Percentiles rank a stretch among this genome's conserved stretches.
Conservation (phyloP, 1,139 yeast genomes). For the Yamadazyma blattariae region DNA sequence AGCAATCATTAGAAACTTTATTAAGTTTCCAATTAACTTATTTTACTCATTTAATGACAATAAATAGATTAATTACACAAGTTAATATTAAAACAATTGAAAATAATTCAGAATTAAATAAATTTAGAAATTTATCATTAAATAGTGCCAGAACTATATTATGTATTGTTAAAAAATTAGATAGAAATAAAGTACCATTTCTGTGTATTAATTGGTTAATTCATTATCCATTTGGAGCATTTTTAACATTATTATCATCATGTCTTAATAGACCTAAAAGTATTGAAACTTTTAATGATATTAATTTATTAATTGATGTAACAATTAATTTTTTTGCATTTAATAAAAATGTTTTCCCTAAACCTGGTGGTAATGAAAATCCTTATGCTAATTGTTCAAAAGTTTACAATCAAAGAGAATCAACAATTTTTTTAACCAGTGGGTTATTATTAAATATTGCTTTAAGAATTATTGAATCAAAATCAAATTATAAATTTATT, state of each 20-base stretch:
- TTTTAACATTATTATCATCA: conserved; percentile 27
- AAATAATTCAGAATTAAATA: conserved; percentile 14
- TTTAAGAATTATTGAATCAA: conserved; percentile 23
- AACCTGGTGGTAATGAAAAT: not conserved
- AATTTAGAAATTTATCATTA: conserved; percentile 25
- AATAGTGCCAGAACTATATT: conserved; percentile 38
- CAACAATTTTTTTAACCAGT: conserved; percentile 20
- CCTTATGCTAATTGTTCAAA: conserved; percentile 2
- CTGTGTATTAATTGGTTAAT: conserved; percentile 33
- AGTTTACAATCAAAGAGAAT: conserved; percentile 22
- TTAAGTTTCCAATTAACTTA: conserved; percentile 26
- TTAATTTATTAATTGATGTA: conserved; percentile 24
- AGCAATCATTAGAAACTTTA: conserved; percentile 14
- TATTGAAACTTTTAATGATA: conserved; percentile 27
- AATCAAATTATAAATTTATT: conserved; percentile 15
- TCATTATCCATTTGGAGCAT: conserved; percentile 35
- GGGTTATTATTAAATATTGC: conserved; percentile 24
- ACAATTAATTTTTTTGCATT: conserved; percentile 10
- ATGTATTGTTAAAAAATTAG: conserved; percentile 20
- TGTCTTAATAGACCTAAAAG: conserved; percentile 31
- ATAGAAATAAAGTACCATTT: conserved; percentile 17
- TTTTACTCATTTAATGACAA: conserved; percentile 34
- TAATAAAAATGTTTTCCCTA: conserved; percentile 2
- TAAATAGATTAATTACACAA: conserved; percentile 25
- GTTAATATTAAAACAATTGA: conserved; percentile 16